phyloP scores from a whole-genome alignment of 2,329 filamentous ascomycete species.

The Drechslerella dactyloides region DNA sequence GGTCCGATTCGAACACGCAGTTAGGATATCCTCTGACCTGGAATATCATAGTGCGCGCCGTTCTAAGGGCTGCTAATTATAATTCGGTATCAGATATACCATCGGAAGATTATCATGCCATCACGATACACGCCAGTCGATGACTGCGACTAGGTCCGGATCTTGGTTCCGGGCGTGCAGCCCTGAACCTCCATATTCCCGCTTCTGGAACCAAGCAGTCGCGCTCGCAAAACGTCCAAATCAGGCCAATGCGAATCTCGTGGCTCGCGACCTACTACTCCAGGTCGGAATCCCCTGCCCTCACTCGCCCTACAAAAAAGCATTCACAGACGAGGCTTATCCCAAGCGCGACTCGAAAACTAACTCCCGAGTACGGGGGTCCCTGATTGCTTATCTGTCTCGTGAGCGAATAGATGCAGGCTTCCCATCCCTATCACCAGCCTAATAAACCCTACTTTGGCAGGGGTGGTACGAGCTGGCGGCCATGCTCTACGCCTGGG shows the following conservation, averaged over 20 bases:
- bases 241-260: neutral
- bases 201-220: neutral
- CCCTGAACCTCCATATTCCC: neutral
- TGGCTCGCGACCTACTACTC: neutral
- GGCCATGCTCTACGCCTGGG: constrained; percentile 22
- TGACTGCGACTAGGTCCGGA: neutral
- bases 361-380: neutral
- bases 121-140: neutral
- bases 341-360: neutral
- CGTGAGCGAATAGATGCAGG: constrained; percentile 9
- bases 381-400: neutral
- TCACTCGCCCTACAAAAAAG: neutral
- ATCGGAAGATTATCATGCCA: constrained; percentile 3
- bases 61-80: neutral
- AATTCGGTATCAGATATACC: neutral
- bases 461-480: constrained; percentile 16
- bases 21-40: neutral
- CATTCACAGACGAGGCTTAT: neutral
- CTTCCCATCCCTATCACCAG: constrained; percentile 12
- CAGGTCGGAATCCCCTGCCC: neutral
- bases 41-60: neutral
- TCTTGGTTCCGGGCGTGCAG: neutral
- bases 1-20: neutral
- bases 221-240: neutral
- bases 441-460: neutral